A percentile compares a stretch with the other conserved stretches of the same genome.
Conservation (phyloP, 768 basidiomycete genomes). For the Clathrus columnatus region DNA sequence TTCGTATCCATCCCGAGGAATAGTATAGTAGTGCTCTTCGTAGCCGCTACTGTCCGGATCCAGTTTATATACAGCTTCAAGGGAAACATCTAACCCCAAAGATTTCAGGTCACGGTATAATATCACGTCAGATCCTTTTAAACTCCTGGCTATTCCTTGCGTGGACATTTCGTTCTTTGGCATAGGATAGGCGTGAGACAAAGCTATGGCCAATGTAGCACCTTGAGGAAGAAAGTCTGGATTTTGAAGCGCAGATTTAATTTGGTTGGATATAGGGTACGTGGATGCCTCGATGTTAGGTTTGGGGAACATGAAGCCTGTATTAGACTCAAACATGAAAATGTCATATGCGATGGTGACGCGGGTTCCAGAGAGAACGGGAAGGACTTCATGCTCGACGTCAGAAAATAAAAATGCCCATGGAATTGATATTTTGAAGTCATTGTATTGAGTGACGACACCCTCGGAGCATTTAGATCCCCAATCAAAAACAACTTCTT, state of each 20-base stretch:
- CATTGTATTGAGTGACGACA: not conserved
- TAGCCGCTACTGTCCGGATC: not conserved
- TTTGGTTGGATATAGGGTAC: not conserved
- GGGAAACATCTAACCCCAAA: not conserved
- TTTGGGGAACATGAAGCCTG: not conserved
- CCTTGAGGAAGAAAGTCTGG: conserved; percentile 7
- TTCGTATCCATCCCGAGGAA: too few species aligned
- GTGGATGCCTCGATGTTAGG: not conserved
- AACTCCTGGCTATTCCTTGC: not conserved
- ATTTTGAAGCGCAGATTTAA: not conserved
- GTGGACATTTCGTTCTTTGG: not conserved
- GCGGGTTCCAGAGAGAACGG: conserved; percentile 32
- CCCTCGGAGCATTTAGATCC: not conserved
- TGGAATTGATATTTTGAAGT: not conserved
- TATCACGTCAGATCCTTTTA: not conserved
- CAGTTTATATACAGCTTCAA: not conserved
- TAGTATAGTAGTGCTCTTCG: not conserved
- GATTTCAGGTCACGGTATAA: not conserved
- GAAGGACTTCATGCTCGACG: conserved; percentile 37
- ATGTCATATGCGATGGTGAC: conserved; percentile 32
- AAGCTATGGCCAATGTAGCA: conserved; percentile 7
- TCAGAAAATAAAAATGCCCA: conserved; percentile 18
- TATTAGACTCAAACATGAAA: conserved; percentile 1
- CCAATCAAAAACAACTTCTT: conserved; percentile 31
- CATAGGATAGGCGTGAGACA: conserved; percentile 7